Evolutionary conservation across 2,329 filamentous ascomycete genomes (phyloP), one percentile per base, ranked within the genome.

Genomic region (Diaporthe citrichinensis): DNA sequence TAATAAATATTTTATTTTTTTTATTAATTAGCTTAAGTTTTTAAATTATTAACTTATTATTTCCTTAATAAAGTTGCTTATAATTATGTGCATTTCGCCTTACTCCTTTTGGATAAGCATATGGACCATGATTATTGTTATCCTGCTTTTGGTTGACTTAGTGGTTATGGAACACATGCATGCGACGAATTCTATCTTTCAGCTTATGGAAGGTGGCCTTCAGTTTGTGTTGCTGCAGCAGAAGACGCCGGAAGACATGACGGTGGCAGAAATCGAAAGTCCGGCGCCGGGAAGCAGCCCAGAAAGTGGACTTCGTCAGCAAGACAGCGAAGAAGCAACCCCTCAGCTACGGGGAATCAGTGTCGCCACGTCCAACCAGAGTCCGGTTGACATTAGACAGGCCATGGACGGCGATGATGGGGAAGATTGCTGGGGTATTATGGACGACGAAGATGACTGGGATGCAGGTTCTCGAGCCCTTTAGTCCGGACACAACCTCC

Each of bases 1-100:
- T n/a, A n/a, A n/a, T n/a, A n/a, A n/a, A n/a, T n/a, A n/a, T n/a
- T n/a, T n/a, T n/a, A n/a, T n/a, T n/a, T n/a, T n/a, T n/a, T n/a
- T n/a, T n/a, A n/a, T n/a, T n/a, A n/a, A n/a, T n/a, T n/a, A n/a
- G n/a, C n/a, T n/a, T n/a, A n/a, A n/a, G n/a, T n/a, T n/a, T n/a
- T n/a, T n/a, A n/a, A n/a, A n/a, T n/a, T n/a, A n/a, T n/a, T n/a
- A n/a, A n/a, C n/a, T n/a, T n/a, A 31, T 49, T 10, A 23, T 67
- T 17, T 46, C 41, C 41, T 28, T 67, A 4, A 9, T 28, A 34
- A 41, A 67, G 61, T 49, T 67, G 28, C 61, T 67, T n/a, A 67
- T 41, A 31, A 67, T 67, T 23, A 9, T 67, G n/a, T 49, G 61
- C 28, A 34, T 49, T 9, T 49, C 41, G 3, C 9, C 15, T 41